phyloP scores from a whole-genome alignment of 2,329 filamentous ascomycete genomes.

The Alternaria dauci region DNA sequence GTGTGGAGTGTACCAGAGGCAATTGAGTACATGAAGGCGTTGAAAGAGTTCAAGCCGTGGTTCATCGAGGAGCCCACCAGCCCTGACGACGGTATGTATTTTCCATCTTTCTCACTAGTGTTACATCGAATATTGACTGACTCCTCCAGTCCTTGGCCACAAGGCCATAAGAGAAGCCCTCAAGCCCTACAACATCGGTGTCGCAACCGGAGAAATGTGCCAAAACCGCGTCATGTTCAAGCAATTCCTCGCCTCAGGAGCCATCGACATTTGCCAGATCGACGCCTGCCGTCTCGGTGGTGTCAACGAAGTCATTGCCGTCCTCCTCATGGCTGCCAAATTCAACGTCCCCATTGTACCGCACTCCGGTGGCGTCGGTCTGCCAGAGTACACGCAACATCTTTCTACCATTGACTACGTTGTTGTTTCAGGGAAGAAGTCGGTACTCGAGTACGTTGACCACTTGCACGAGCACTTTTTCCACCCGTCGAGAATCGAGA shows the following conservation, averaged over 20 bases:
- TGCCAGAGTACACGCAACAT: constrained; percentile 95
- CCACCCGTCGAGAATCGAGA: constrained; percentile 79
- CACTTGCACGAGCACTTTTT: constrained; percentile 94
- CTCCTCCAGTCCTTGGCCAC: constrained; percentile 76
- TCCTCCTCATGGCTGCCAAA: constrained; percentile 84
- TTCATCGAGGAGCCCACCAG: constrained; percentile 95
- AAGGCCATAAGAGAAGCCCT: constrained; percentile 84
- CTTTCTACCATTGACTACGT: constrained; percentile 93
- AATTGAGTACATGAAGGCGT: constrained; percentile 83
- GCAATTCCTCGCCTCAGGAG: constrained; percentile 80
- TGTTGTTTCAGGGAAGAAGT: constrained; percentile 80
- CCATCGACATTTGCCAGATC: constrained; percentile 88
- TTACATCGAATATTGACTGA: neutral
- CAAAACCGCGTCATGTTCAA: constrained; percentile 96
- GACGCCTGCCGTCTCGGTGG: constrained; percentile 90
- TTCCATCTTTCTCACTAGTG: neutral
- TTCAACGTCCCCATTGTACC: constrained; percentile 83
- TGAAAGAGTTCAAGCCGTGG: constrained; percentile 86
- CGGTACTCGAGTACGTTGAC: constrained; percentile 89
- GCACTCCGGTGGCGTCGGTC: constrained; percentile 86
- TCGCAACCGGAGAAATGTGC: constrained; percentile 94
- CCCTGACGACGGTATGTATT: constrained; percentile 71
- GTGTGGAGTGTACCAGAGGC: constrained; percentile 91
- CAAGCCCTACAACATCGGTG: constrained; percentile 76
- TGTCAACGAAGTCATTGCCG: constrained; percentile 91